Evolutionary conservation across 2,329 filamentous ascomycete genomes (phyloP).

Genomic region (Scedosporium apiospermum): DNA sequence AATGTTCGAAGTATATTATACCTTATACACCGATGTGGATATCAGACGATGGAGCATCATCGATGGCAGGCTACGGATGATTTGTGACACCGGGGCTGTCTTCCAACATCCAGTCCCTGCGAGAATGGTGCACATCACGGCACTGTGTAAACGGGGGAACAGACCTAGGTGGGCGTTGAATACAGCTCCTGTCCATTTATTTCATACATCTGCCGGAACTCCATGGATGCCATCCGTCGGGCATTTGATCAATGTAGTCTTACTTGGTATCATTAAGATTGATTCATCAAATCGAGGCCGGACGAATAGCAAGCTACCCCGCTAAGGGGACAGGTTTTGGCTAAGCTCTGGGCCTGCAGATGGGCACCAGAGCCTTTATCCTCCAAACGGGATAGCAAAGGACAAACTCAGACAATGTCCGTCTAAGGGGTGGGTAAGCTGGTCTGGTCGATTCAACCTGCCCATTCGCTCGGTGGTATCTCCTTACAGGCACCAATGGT

Average conservation of each 20-base stretch:
- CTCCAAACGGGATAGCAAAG: not conserved
- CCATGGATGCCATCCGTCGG: not conserved
- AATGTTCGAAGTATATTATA: not conserved
- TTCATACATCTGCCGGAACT: not conserved
- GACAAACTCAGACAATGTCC: not conserved
- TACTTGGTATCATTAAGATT: not conserved
- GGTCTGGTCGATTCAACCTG: not conserved
- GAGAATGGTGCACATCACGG: too few relatives aligned
- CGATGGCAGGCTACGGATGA: too few relatives aligned
- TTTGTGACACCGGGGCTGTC: too few relatives aligned
- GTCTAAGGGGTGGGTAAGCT: not conserved
- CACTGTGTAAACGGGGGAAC: not conserved
- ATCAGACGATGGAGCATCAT: not conserved
- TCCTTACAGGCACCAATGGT: not conserved
- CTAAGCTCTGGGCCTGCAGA: not conserved
- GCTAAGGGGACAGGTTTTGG: not conserved
- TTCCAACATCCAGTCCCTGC: too few relatives aligned
- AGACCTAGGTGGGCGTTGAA: too few relatives aligned
- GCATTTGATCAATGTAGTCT: not conserved
- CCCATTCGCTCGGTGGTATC: not conserved
- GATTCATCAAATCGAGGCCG: not conserved
- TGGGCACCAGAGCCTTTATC: not conserved
- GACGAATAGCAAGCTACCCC: conserved; percentile 4
- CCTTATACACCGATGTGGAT: not conserved
- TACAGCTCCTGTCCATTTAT: not conserved